Percentiles rank a stretch among this genome's conserved stretches.
Conservation (phyloP, 148 eudicot genomes). For the Persicaria maculosa region DNA sequence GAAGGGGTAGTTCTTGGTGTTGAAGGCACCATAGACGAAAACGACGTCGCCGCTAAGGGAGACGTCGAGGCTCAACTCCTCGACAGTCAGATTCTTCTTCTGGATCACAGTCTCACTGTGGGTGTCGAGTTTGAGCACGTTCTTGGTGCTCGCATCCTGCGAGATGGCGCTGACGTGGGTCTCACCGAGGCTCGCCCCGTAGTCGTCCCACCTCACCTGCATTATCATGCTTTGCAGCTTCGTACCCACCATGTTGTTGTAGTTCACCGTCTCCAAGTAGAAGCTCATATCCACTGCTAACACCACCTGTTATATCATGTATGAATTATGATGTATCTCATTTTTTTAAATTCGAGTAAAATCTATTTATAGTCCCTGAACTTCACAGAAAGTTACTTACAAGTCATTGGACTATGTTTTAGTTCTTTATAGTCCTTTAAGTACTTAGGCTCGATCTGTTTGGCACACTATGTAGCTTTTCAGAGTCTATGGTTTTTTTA, state of each 20-base stretch:
- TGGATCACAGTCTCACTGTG: background rate
- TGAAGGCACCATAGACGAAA: background rate
- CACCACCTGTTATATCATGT: background rate
- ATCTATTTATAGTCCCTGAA: too few relatives aligned
- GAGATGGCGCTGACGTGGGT: background rate
- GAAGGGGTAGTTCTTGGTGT: background rate
- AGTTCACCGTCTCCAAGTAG: background rate
- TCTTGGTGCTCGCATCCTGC: background rate
- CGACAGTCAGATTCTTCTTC: background rate
- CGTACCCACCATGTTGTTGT: background rate
- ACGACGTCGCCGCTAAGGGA: background rate
- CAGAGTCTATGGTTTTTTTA: too few relatives aligned
- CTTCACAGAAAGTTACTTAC: too few relatives aligned
- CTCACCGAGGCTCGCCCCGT: background rate
- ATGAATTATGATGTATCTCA: too few relatives aligned
- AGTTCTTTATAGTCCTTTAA: too few relatives aligned
- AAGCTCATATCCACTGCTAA: background rate
- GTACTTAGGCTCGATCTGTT: too few relatives aligned
- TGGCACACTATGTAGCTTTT: too few relatives aligned
- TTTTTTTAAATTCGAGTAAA: too few relatives aligned
- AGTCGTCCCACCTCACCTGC: background rate
- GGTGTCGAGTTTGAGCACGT: background rate
- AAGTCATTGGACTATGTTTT: too few relatives aligned
- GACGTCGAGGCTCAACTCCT: background rate
- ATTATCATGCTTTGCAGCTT: conserved; percentile 3